Base-by-base conservation (phyloP, 2,329 filamentous ascomycete species). In the Venturia carpophila region DNA sequence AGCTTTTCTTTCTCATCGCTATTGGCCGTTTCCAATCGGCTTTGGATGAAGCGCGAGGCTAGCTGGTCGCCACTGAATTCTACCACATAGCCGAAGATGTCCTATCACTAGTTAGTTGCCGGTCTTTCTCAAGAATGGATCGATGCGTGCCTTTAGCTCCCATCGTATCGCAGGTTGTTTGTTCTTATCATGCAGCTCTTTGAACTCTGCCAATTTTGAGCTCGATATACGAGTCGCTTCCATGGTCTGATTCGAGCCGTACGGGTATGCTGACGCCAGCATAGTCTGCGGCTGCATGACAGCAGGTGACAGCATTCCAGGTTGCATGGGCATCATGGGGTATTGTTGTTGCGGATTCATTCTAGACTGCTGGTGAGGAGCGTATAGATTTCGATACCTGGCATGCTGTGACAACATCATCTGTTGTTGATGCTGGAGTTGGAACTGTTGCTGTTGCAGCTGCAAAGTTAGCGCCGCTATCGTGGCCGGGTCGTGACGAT, bases 31-130 rank as follows among this genome's bases (percentile, higher is more conserved):
- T 94, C 90, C 3, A 99, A 83, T 76, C 96, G 97, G 70, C 89
- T 85, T 73, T 99, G 94, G 66, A 99, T 96, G 75, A 97, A 97
- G 0, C 94, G 86, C 0, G 94, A 99, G 0, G 92, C 94, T 70
- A 96, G 89, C 74, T 97, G 94, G 72, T 99, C 94, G 19, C 94
- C 93, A 70, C 91, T 92, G 75, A 97, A 97, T 73, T 97, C 93
- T 0, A 96, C 92, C 45, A 97, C 85, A 71, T 96, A 86, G 64
- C 84, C 84, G 73, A 90, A 93, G 55, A 97, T 93, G 68, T 96
- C 90, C 52, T 58, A 19, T 19, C 7, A n/a, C 17, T 21, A n/a
- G 15, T 58, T 37, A 58, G 52, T 37, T 34, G 17, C 17, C 15
- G 6, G 19, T 58, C 5, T 1, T 4, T 17, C 6, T 58, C 30